A percentile compares a stretch with the other conserved stretches of the same genome.
Conservation (phyloP, 306 rosid species). For the Fagus crenata region DNA sequence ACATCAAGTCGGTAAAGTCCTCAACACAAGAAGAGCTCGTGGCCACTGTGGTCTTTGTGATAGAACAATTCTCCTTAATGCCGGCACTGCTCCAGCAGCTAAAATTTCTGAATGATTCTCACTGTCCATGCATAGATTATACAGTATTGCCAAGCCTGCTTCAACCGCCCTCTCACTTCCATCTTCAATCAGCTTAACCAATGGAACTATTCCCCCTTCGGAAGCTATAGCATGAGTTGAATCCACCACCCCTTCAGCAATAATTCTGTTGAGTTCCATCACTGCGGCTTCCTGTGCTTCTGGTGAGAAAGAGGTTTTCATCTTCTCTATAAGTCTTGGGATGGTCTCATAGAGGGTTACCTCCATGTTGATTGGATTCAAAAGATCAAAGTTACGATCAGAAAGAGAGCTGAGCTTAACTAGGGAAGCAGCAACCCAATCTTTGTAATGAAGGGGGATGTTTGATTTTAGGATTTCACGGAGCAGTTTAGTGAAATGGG, state of each 20-base stretch:
- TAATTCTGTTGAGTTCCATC: slow-evolving; percentile 71
- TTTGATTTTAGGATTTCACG: slow-evolving; percentile 61
- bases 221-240: slow-evolving; percentile 57
- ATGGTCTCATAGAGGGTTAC: slow-evolving; percentile 73
- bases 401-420: slow-evolving; percentile 70
- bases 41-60: slow-evolving; percentile 73
- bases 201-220: slow-evolving; percentile 52
- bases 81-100: slow-evolving; percentile 74
- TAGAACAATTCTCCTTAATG: slow-evolving; percentile 55
- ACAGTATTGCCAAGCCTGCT: slow-evolving; percentile 66
- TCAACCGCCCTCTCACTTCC: slow-evolving; percentile 69
- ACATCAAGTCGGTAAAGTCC: slow-evolving; percentile 54
- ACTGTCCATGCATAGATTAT: slow-evolving; percentile 76
- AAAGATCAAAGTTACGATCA: slow-evolving; percentile 23
- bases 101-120: slow-evolving; percentile 72
- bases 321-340: slow-evolving; percentile 76
- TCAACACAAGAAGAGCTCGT: slow-evolving; percentile 70
- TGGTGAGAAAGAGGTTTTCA: slow-evolving; percentile 54
- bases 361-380: slow-evolving; percentile 62
- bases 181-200: slow-evolving; percentile 74
- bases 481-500: slow-evolving; percentile 54
- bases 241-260: slow-evolving; percentile 76
- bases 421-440: slow-evolving; percentile 83
- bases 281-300: slow-evolving; percentile 68
- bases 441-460: slow-evolving; percentile 66